Evolutionary conservation across 1,284 basidiomycete genomes (phyloP), one percentile per base, ranked within the genome.

Genomic region (Leccinum solheimii): DNA sequence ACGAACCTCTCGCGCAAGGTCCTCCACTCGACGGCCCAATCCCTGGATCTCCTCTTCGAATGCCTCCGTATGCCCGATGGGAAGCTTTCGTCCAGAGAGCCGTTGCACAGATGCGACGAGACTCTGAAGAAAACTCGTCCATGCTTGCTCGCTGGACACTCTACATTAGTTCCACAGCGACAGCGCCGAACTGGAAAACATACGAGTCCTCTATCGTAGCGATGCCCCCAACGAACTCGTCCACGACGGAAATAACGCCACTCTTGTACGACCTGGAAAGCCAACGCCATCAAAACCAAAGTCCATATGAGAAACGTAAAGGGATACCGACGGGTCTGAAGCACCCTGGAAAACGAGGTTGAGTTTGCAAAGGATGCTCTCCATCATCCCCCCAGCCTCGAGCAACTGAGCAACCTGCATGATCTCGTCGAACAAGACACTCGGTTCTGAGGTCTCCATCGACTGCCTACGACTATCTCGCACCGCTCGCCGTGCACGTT

Each of bases 191-290:
- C 19, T 23, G 34, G 56, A 30, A 48, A 21, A 23, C 59, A 65
- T 78, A 65, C 69, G 88, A 90, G 78, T 93, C 90, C 40, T 86
- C 83, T 59, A 79, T 84, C 14, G 13, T 88, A 78, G 65, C 84
- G 80, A 66, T 87, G 83, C 19, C 91, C 80, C 68, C 85, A n/a
- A 90, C 79, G 64, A 95, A 91, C 55, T 81, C 84, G 58, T 87
- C 85, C 27, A 91, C 66, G 34, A 92, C 78, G 4, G 81, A 80
- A 50, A 92, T 79, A 0, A 87, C 67, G 62, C 88, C 83, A 1
- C 78, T 76, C 71, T 91, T 91, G 56, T 89, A 77, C 64, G 86
- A 81, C 30, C 88, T 91, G 59, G n/a, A 53, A 48, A 8, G 26
- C 19, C n/a, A 27, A 45, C 43, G 2, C 11, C 19, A 45, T 75